These are phyloP conservation scores for Chaetoceros muelleri DNA, from an alignment of 108 stramenopile species.

Conservation along the genomic window DNA sequence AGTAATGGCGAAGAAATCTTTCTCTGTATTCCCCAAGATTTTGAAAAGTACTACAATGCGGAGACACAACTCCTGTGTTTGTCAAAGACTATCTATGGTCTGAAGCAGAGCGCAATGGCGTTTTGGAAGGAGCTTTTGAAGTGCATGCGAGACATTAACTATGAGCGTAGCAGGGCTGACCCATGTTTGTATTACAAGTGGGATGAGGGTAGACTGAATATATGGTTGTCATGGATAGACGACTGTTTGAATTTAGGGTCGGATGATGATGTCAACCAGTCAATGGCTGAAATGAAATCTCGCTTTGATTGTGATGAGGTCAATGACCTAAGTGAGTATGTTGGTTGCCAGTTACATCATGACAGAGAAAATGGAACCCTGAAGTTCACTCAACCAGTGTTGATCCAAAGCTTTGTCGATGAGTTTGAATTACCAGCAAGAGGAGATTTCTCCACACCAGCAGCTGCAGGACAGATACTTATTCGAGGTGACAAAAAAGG, in stretches of 20 bases:
- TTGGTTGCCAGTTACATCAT: conserved; percentile 25
- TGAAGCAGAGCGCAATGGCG: conserved; percentile 26
- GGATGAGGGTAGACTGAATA: conserved; percentile 1
- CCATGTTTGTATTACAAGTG: conserved; percentile 24
- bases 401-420: conserved; percentile 23
- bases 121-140: conserved; percentile 12
- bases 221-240: conserved; percentile 23
- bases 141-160: not conserved
- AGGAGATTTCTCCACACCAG: not conserved
- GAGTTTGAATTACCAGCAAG: conserved; percentile 9
- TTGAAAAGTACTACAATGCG: conserved; percentile 15
- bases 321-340: conserved; percentile 22
- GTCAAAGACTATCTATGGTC: conserved; percentile 18
- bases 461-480: conserved; percentile 4
- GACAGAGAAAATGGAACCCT: not conserved
- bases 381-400: conserved; percentile 31
- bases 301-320: conserved; percentile 21
- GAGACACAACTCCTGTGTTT: conserved; percentile 4
- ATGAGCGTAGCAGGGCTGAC: conserved; percentile 11
- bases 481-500: not conserved
- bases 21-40: conserved; percentile 18
- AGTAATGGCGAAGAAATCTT: conserved; percentile 7
- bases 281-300: conserved; percentile 5
- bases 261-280: conserved; percentile 4
- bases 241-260: conserved; percentile 16